phyloP scores from a whole-genome alignment of 768 basidiomycete genomes.

The Russula olivacea region DNA sequence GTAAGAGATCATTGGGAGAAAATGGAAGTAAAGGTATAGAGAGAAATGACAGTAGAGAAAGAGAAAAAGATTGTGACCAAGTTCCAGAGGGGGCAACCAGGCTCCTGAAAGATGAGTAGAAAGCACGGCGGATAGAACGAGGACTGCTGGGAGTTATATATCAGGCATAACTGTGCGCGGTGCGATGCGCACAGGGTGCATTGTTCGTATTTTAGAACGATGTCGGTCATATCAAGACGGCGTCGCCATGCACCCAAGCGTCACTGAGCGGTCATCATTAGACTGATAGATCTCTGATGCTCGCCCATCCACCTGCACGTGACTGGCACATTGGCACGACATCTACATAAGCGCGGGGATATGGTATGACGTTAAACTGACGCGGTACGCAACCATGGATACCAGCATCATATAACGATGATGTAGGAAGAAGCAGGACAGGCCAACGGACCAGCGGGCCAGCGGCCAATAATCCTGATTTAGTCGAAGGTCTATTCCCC shows the following conservation, averaged over 20 bases:
- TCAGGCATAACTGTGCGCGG: not conserved
- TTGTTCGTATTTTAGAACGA: slow-evolving; percentile 1
- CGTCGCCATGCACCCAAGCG: too few relatives aligned
- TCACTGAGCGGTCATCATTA: not conserved
- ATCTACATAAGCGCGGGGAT: too few relatives aligned
- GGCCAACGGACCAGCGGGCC: not conserved
- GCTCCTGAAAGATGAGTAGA: slow-evolving; percentile 16
- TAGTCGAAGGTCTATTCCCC: slow-evolving; percentile 41
- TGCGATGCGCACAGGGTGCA: not conserved
- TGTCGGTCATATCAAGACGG: not conserved
- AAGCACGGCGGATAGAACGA: not conserved
- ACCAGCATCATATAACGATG: slow-evolving; percentile 6
- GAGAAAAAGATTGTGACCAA: slow-evolving; percentile 9
- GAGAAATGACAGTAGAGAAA: slow-evolving; percentile 12
- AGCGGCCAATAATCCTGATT: not conserved
- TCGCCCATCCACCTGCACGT: too few relatives aligned
- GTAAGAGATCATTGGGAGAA: slow-evolving; percentile 5
- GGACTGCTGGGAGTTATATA: slow-evolving; percentile 5
- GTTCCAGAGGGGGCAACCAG: slow-evolving; percentile 22
- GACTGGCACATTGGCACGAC: too few relatives aligned
- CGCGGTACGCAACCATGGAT: slow-evolving; percentile 3
- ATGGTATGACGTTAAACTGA: not conserved
- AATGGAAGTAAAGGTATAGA: not conserved
- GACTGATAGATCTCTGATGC: not conserved
- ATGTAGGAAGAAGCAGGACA: not conserved